A percentile compares a stretch with the other conserved stretches of the same genome.
phyloP scores from a whole-genome alignment of 306 rosid genomes.

The Prunus mume region DNA sequence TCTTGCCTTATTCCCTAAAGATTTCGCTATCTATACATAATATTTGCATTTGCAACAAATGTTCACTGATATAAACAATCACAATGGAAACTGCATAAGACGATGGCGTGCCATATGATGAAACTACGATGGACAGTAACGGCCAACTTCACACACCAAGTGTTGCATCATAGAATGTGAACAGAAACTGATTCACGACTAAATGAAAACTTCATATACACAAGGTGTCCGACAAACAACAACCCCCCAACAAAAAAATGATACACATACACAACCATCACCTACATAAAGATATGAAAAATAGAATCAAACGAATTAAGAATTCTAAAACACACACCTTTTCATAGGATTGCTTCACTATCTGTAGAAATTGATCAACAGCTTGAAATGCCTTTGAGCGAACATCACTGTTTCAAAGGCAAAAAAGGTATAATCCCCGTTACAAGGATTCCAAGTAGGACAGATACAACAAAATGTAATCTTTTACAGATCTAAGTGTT shows the following conservation, averaged over 20 bases:
- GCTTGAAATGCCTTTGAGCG: conserved; percentile 92
- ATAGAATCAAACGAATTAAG: conserved; percentile 22
- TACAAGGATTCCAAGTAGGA: not conserved
- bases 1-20: not conserved
- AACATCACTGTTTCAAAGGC: conserved; percentile 69
- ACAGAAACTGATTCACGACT: not conserved
- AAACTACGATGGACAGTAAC: not conserved
- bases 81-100: not conserved
- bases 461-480: not conserved
- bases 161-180: not conserved
- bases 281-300: conserved; percentile 4
- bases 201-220: not conserved
- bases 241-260: no score
- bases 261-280: not conserved
- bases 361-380: conserved; percentile 85
- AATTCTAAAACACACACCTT: conserved; percentile 57
- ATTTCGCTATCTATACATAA: not conserved
- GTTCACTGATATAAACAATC: not conserved
- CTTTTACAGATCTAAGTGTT: not conserved
- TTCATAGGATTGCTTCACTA: conserved; percentile 73
- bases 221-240: not conserved
- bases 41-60: not conserved
- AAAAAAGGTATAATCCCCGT: not conserved
- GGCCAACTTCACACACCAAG: not conserved
- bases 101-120: not conserved